Percentiles rank a stretch among this genome's conserved stretches.
Evolutionary conservation across 2,329 filamentous ascomycete species (phyloP).

Genomic region (Aureobasidium subglaciale): DNA sequence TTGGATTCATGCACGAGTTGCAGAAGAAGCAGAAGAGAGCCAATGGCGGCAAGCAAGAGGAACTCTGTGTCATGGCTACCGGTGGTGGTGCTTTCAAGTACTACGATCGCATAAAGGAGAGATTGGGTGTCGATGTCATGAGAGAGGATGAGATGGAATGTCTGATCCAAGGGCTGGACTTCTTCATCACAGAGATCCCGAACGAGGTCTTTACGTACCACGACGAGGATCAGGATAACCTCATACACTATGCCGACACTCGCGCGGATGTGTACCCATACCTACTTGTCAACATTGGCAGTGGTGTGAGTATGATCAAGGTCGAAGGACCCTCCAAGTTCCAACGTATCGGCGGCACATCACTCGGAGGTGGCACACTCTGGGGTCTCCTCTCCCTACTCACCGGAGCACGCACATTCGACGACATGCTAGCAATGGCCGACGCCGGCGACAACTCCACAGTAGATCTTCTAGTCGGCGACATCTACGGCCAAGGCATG

Average conservation of each 20-base stretch:
- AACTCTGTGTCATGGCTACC: conserved; percentile 88
- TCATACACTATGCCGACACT: conserved; percentile 79
- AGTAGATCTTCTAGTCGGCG: conserved; percentile 94
- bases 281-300: conserved; percentile 95
- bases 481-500: conserved; percentile 95
- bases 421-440: conserved; percentile 91
- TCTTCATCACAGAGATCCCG: conserved; percentile 97
- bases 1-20: conserved; percentile 81
- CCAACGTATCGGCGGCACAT: conserved; percentile 88
- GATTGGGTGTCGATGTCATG: conserved; percentile 78
- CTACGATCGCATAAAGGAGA: conserved; percentile 81
- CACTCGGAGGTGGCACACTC: conserved; percentile 90
- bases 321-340: conserved; percentile 83
- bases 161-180: conserved; percentile 86
- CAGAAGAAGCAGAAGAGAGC: conserved; percentile 62
- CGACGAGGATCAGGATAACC: conserved; percentile 58
- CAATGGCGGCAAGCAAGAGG: conserved; percentile 28
- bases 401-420: conserved; percentile 90
- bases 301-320: conserved; percentile 94
- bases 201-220: conserved; percentile 96
- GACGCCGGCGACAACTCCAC: conserved; percentile 85
- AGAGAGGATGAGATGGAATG: conserved; percentile 99
- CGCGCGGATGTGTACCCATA: conserved; percentile 87
- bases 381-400: conserved; percentile 90
- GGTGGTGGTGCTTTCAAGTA: conserved; percentile 95